Evolutionary conservation across 1,139 yeast species (phyloP).

Genomic region (Geotrichum citri-aurantii): DNA sequence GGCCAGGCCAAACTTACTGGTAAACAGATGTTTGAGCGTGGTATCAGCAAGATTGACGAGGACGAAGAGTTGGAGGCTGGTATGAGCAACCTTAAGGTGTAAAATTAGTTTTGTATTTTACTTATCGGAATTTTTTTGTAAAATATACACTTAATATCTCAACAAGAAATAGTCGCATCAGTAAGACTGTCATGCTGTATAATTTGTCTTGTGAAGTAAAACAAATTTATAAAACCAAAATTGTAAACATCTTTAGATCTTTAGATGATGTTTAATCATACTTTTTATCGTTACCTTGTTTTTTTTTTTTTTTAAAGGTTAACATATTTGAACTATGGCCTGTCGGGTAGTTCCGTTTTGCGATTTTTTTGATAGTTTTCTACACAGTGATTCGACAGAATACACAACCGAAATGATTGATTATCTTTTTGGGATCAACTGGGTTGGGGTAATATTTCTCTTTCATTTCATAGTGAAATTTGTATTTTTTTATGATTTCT

Average conservation of each 20-base stretch:
- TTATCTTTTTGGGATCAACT: neutral
- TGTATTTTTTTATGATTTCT: neutral
- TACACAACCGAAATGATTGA: neutral
- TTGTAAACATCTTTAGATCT: no score
- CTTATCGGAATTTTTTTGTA: neutral
- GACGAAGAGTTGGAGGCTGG: constrained; percentile 34
- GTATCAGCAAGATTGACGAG: constrained; percentile 65
- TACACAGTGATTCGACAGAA: neutral
- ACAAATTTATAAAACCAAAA: no score
- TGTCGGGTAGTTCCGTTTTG: neutral
- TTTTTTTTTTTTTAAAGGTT: neutral
- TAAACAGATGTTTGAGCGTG: constrained; percentile 80
- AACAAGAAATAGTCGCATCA: no score
- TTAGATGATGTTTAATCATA: no score
- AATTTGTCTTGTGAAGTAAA: no score
- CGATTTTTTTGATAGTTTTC: neutral
- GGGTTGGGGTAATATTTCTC: neutral
- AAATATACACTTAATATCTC: no score
- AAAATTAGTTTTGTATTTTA: neutral
- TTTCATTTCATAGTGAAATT: no score
- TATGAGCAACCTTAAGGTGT: constrained; percentile 9
- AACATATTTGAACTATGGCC: neutral
- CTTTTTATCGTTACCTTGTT: no score
- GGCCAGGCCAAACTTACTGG: constrained; percentile 69
- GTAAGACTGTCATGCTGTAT: no score